These are phyloP conservation scores for Candida tallmaniae DNA, from an alignment of 805 yeast genomes.

Conservation along the genomic window DNA sequence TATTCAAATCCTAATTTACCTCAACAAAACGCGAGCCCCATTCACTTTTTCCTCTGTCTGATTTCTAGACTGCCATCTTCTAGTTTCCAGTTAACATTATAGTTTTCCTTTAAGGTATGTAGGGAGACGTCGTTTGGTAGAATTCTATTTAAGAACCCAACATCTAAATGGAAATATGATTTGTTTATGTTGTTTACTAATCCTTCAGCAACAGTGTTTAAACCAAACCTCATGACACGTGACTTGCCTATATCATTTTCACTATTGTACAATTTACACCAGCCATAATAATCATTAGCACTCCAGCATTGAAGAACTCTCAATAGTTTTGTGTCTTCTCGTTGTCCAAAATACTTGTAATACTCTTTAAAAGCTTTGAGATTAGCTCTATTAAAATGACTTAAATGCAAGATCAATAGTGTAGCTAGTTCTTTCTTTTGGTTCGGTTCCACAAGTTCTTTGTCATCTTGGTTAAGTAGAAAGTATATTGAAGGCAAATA, in stretches of 20 bases:
- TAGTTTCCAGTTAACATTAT: slow-evolving; percentile 27
- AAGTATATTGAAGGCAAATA: slow-evolving; percentile 50
- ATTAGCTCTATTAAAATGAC: slow-evolving; percentile 35
- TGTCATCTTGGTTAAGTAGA: slow-evolving; percentile 23
- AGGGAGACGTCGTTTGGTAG: slow-evolving; percentile 24
- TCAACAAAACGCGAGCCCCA: no score
- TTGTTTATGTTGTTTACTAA: slow-evolving; percentile 27
- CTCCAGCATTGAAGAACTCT: slow-evolving; percentile 24
- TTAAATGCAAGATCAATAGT: slow-evolving; percentile 41
- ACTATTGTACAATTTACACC: slow-evolving; percentile 26
- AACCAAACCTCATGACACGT: slow-evolving; percentile 42
- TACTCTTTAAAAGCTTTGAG: slow-evolving; percentile 28
- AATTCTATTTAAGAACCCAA: slow-evolving; percentile 14
- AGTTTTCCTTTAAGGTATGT: slow-evolving; percentile 15
- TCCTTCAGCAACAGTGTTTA: slow-evolving; percentile 21
- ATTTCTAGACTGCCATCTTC: slow-evolving; percentile 23
- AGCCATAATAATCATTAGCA: slow-evolving; percentile 23
- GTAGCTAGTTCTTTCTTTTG: slow-evolving; percentile 40
- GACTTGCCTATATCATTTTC: slow-evolving; percentile 29
- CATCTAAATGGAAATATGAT: slow-evolving; percentile 36
- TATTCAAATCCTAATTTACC: no score
- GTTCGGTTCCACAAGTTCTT: slow-evolving; percentile 15
- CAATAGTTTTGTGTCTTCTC: slow-evolving; percentile 11
- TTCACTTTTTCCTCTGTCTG: slow-evolving; percentile 3
- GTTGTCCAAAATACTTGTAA: slow-evolving; percentile 19